Evolutionary conservation across 345 rosid genomes (phyloP), one percentile per base, ranked within the genome.

Genomic region (Linum trigynum): DNA sequence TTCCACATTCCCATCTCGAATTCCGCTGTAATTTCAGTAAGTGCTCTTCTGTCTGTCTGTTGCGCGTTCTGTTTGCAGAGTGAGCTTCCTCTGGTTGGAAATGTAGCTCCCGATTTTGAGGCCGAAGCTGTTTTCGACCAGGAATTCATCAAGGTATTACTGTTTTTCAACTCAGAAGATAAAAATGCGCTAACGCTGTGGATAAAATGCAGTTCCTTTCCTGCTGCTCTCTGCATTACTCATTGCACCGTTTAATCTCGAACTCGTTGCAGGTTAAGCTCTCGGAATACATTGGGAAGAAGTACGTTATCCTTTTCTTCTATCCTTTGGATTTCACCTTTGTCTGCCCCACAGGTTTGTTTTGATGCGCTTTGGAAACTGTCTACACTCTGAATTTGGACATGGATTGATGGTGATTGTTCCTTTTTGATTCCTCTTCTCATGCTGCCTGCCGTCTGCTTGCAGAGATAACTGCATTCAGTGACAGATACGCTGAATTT

Each of bases 61-160:
- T 45, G 7, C 10, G 3, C 51, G 51, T 45, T 45, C 12, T 61
- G n/a, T 57, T 68, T 74, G 61, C 71, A 90, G 97, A 67, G 81
- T 68, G 97, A 81, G 9, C 77, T 76, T 72, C 96, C 99, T 41
- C 71, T 94, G 17, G 99, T 94, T 64, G 96, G 99, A 57, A 94
- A 88, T 66, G 57, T 37, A 57, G 95, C 97, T 3, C 96, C 99
- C 16, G 87, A 94, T 82, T 94, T 94, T 39, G 96, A 88, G 68
- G 99, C 97, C 0, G 97, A 90, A 84, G 97, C 97, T 57, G 92
- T 94, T 64, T 94, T 88, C n/a, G 97, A 90, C 68, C 96, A 94
- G 78, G 99, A 94, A 78, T 94, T 94, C 75, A 84, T 94, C 74
- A 86, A 90, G 74, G 97, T 88, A 23, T 23, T 23, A 77, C 41